Evolutionary conservation across 108 stramenopile genomes (phyloP).

Genomic region (Cyclotella sp.): DNA sequence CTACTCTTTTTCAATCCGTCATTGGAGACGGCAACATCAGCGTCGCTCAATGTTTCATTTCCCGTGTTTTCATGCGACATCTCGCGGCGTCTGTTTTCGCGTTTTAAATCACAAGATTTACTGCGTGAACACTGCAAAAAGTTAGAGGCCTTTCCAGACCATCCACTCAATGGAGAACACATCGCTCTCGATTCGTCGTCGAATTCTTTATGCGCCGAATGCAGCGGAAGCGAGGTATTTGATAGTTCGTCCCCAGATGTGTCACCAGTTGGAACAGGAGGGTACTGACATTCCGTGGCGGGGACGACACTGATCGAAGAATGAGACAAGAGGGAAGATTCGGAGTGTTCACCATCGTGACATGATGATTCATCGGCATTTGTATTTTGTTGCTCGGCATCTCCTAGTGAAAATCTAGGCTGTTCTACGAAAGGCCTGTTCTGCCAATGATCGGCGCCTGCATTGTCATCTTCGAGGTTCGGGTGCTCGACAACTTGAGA

Average conservation of each 20-base stretch:
- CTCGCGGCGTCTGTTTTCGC: too few species aligned
- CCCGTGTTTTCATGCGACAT: too few species aligned
- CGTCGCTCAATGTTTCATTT: not conserved
- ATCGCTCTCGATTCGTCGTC: not conserved
- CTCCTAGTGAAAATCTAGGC: not conserved
- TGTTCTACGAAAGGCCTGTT: not conserved
- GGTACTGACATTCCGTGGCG: constrained; percentile 1
- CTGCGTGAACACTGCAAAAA: too few species aligned
- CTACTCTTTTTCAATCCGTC: too few species aligned
- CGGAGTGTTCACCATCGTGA: not conserved
- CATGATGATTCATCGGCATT: not conserved
- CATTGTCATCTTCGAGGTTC: not conserved
- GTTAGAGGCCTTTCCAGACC: not conserved
- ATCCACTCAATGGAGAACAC: constrained; percentile 6
- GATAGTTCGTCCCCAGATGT: not conserved
- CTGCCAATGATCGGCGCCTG: not conserved
- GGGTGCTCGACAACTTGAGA: not conserved
- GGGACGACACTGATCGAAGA: not conserved
- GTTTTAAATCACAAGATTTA: too few species aligned
- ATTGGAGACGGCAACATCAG: not conserved
- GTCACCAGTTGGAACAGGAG: not conserved
- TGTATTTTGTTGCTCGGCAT: not conserved
- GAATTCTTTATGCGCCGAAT: not conserved
- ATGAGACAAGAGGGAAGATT: not conserved
- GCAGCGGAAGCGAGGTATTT: not conserved